A percentile compares a stretch with the other conserved stretches of the same genome.
Evolutionary conservation across 495 filamentous ascomycete genomes (phyloP).

Genomic region (Aspergillus nidulans): DNA sequence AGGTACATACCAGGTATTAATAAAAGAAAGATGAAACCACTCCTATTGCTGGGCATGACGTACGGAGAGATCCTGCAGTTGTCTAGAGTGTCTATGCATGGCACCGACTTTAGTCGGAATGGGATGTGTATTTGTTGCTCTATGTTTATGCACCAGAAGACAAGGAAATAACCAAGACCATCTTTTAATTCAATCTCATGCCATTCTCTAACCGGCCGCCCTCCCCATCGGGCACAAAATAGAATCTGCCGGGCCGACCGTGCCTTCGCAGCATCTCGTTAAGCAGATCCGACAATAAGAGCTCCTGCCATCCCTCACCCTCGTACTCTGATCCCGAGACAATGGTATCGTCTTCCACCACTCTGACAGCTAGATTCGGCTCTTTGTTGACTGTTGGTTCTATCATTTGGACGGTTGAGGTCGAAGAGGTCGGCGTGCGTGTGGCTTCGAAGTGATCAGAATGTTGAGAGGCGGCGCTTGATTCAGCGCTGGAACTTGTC

Average conservation of each 20-base stretch:
- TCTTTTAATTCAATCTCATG: background rate
- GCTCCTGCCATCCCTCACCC: background rate
- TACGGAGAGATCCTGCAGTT: too few relatives aligned
- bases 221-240: background rate
- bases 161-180: background rate
- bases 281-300: background rate
- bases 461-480: background rate
- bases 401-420: background rate
- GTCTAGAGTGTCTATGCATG: too few relatives aligned
- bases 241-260: background rate
- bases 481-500: background rate
- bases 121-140: too few relatives aligned
- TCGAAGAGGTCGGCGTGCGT: background rate
- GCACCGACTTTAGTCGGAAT: too few relatives aligned
- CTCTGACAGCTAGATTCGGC: background rate
- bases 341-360: background rate
- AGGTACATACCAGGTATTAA: too few relatives aligned
- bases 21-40: too few relatives aligned
- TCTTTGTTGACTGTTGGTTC: background rate
- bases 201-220: background rate
- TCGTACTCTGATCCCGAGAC: background rate
- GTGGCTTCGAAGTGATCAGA: background rate
- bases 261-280: background rate
- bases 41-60: too few relatives aligned
- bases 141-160: background rate